Evolutionary conservation across 1,284 basidiomycete species (phyloP).

Genomic region (Phaffia rhodozyma): DNA sequence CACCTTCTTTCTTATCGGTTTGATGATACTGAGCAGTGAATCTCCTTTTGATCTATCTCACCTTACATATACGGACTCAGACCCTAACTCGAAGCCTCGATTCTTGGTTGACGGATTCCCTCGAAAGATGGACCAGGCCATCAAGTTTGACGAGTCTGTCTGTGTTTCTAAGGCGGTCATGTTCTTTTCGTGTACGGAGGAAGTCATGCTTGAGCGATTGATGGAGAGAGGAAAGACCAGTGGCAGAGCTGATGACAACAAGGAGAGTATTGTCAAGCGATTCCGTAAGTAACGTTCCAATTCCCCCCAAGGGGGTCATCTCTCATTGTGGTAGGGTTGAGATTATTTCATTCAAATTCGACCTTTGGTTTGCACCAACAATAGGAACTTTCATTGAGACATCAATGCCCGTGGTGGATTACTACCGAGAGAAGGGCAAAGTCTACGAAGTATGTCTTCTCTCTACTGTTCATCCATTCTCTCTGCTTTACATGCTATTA

Average conservation of each 20-base stretch:
- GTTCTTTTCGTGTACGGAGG: conserved; percentile 81
- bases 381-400: conserved; percentile 78
- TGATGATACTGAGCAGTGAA: not conserved
- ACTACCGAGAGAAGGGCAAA: conserved; percentile 60
- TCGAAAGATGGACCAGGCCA: conserved; percentile 94
- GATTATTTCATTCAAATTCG: not conserved
- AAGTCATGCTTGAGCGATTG: conserved; percentile 75
- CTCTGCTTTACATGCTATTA: no score
- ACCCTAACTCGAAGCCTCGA: conserved; percentile 41
- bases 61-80: not conserved
- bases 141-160: conserved; percentile 82
- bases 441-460: conserved; percentile 59
- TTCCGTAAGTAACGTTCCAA: conserved; percentile 51
- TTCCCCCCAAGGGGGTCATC: not conserved
- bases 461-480: not conserved
- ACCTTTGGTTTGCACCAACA: not conserved
- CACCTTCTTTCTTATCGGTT: not conserved
- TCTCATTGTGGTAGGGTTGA: conserved; percentile 7
- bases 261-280: conserved; percentile 89
- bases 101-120: conserved; percentile 98
- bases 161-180: conserved; percentile 68
- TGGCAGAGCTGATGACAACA: conserved; percentile 91
- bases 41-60: not conserved
- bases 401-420: conserved; percentile 91
- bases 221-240: conserved; percentile 86